phyloP scores from a whole-genome alignment of 208 protist species.

The Trypanosoma theileri region DNA sequence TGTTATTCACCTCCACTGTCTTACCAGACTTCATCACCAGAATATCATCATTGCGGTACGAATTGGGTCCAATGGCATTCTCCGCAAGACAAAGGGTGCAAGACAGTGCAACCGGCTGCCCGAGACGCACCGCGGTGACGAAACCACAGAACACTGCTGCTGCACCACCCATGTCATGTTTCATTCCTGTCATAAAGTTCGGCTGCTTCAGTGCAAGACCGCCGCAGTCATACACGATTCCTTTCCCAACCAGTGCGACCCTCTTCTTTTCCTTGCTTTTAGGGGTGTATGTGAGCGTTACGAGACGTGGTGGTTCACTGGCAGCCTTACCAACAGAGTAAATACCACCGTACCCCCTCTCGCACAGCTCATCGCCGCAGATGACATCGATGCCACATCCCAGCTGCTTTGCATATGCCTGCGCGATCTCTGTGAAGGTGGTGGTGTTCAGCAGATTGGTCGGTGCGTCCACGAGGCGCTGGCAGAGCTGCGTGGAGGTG shows the following conservation, averaged over 20 bases:
- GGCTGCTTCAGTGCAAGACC: constrained; percentile 81
- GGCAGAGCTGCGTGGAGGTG: constrained; percentile 73
- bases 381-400: constrained; percentile 53
- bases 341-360: constrained; percentile 69
- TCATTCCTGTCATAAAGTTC: constrained; percentile 84
- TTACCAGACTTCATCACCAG: constrained; percentile 84
- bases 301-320: constrained; percentile 62
- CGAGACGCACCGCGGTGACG: constrained; percentile 52
- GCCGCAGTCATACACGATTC: constrained; percentile 89
- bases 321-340: constrained; percentile 77
- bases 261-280: constrained; percentile 43
- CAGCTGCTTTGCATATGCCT: constrained; percentile 47
- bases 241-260: constrained; percentile 82
- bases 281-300: constrained; percentile 67
- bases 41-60: constrained; percentile 86
- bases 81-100: constrained; percentile 86
- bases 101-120: constrained; percentile 48
- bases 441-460: constrained; percentile 71
- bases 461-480: constrained; percentile 84
- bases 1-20: constrained; percentile 90
- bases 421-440: constrained; percentile 65
- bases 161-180: constrained; percentile 87
- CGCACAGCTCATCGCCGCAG: constrained; percentile 68
- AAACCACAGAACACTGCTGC: constrained; percentile 81
- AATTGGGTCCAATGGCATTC: constrained; percentile 73